phyloP scores from a whole-genome alignment of 2,329 filamentous ascomycete genomes.

The Fusarium oxysporum region DNA sequence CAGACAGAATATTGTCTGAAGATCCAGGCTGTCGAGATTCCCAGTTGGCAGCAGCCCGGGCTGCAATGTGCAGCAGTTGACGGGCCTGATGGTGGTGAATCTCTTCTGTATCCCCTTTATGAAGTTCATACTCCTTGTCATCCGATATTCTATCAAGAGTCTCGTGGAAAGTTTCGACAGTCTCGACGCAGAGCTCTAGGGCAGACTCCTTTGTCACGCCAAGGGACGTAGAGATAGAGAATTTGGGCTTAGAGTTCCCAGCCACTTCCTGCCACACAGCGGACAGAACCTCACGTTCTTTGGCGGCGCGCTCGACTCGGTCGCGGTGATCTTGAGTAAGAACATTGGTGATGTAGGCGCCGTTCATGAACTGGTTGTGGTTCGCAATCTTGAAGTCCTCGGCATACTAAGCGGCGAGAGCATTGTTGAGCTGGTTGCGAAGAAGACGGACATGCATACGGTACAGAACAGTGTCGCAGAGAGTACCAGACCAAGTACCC shows the following conservation, averaged over 20 bases:
- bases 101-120: background rate
- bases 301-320: conserved; percentile 13
- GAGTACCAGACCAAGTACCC: conserved; percentile 14
- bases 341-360: conserved; percentile 22
- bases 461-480: conserved; percentile 21
- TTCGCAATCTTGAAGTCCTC: conserved; percentile 27
- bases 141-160: conserved; percentile 2
- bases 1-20: conserved; percentile 2
- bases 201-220: background rate
- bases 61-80: conserved; percentile 35
- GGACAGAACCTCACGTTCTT: conserved; percentile 25
- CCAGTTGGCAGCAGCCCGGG: conserved; percentile 29
- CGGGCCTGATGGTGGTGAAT: conserved; percentile 8
- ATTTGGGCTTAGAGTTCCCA: too few relatives aligned
- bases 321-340: conserved; percentile 29
- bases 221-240: background rate
- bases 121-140: background rate
- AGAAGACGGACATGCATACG: conserved; percentile 28
- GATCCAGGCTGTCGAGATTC: conserved; percentile 2
- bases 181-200: conserved; percentile 28
- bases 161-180: conserved; percentile 17
- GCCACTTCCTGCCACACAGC: background rate
- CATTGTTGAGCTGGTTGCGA: conserved; percentile 24
- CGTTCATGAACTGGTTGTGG: background rate
- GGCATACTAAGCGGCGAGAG: conserved; percentile 36